A percentile compares a stretch with the other conserved stretches of the same genome.
phyloP scores from a whole-genome alignment of 192 early-diverging fungal species.

The Chytriomyces confervae region DNA sequence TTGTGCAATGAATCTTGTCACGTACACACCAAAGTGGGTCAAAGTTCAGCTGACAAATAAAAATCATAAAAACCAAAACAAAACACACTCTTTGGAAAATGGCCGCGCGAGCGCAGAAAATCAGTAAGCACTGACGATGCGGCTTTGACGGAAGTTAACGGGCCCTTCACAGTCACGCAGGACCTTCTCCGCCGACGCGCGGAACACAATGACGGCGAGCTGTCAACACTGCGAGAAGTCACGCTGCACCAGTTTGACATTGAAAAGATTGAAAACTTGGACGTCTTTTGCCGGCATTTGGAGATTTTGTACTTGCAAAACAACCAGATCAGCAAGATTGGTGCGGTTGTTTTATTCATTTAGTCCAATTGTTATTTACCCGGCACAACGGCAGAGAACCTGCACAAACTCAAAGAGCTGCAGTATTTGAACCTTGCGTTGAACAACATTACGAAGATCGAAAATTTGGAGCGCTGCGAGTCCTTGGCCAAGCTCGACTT shows the following conservation, averaged over 20 bases:
- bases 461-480: constrained; percentile 66
- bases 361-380: neutral
- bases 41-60: too few species aligned
- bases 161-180: constrained; percentile 19
- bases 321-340: constrained; percentile 65
- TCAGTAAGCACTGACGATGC: constrained; percentile 7
- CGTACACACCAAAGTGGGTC: too few species aligned
- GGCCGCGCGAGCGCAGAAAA: constrained; percentile 22
- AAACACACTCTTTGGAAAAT: neutral
- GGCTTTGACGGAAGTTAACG: too few species aligned
- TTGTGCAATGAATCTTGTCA: too few species aligned
- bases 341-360: constrained; percentile 32
- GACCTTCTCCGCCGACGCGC: constrained; percentile 54
- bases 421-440: constrained; percentile 64
- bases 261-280: constrained; percentile 69
- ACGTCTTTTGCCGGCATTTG: constrained; percentile 61
- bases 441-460: constrained; percentile 59
- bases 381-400: constrained; percentile 46
- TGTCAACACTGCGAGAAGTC: constrained; percentile 61
- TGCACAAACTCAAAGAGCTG: constrained; percentile 62
- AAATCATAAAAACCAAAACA: too few species aligned
- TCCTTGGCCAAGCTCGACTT: constrained; percentile 47
- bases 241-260: constrained; percentile 69
- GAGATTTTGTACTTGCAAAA: constrained; percentile 65
- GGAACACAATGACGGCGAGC: constrained; percentile 69